Evolutionary conservation across 2,329 filamentous ascomycete genomes (phyloP).

Genomic region (Blastomyces silverae): DNA sequence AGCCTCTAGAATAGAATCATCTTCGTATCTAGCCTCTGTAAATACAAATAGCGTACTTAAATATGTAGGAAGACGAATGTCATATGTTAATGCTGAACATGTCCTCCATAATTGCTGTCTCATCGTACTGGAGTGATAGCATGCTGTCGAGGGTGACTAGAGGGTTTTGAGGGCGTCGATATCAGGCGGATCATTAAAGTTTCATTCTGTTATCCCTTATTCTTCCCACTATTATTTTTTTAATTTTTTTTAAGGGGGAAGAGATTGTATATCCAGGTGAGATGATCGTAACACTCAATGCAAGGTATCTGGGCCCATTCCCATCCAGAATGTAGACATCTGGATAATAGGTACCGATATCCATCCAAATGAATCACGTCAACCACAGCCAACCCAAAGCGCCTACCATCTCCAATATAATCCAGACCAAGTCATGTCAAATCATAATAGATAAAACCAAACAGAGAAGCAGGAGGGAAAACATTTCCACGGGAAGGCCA

Average conservation of each 20-base stretch:
- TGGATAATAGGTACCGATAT: conserved; percentile 5
- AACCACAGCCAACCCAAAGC: background rate
- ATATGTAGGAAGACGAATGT: background rate
- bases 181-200: background rate
- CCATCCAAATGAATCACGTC: background rate
- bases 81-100: background rate
- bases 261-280: background rate
- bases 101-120: background rate
- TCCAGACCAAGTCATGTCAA: conserved; percentile 3
- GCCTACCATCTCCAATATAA: background rate
- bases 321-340: background rate
- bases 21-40: background rate
- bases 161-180: background rate
- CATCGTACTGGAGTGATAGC: background rate
- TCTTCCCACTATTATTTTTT: background rate
- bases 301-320: background rate
- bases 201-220: background rate
- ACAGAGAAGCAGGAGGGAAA: background rate
- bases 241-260: background rate
- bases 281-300: background rate
- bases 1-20: background rate
- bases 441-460: conserved; percentile 1
- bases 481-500: background rate
- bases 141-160: background rate
- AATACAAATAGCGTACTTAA: background rate